Evolutionary conservation across 495 filamentous ascomycete genomes (phyloP), one percentile per base, ranked within the genome.

Genomic region (Penicillium riverlandense): DNA sequence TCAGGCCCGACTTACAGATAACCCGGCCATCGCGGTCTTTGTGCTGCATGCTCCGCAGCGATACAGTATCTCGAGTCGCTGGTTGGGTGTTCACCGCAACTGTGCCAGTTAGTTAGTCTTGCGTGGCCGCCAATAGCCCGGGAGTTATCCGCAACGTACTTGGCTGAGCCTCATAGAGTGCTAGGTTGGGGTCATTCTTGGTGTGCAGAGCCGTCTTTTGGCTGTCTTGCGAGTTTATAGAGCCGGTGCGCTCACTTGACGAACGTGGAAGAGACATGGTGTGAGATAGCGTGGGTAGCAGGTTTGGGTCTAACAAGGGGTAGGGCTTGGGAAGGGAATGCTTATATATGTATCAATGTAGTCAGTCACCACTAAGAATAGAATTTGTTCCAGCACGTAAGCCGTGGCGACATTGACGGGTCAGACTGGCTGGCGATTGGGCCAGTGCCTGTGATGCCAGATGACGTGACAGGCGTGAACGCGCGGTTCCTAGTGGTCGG

Each of bases 151-250:
- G n/a, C 27, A 40, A 74, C 88, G 52, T 63, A 96, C 90, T 74
- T 42, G 90, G 90, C 59, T 96, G 87, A 11, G 75, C 79, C 58
- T 96, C 90, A 43, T 77, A 82, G 52, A 96, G 82, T 32, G 90
- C 90, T 58, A 83, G 66, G 31, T 83, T 87, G n/a, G 90, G 92
- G 61, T 96, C 88, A 5, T 86, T 79, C 65, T 94, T 95, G 53
- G 84, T 69, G 49, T 82, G 75, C 34, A 72, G 72, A 33, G 78
- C 71, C 29, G 76, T 70, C 66, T 90, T 90, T 38, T 57, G 54
- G 39, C 52, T 51, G n/a, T 59, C 49, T 13, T 49, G 43, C 15
- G 60, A 62, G 33, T 57, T 35, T 15, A 60, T 41, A 6, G 61
- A 62, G 35, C 54, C 58, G 44, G 50, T 52, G 30, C 54, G 56